Percentiles rank a stretch among this genome's conserved stretches.
Conservation (phyloP, 208 protist genomes). For the Angomonas deanei region DNA sequence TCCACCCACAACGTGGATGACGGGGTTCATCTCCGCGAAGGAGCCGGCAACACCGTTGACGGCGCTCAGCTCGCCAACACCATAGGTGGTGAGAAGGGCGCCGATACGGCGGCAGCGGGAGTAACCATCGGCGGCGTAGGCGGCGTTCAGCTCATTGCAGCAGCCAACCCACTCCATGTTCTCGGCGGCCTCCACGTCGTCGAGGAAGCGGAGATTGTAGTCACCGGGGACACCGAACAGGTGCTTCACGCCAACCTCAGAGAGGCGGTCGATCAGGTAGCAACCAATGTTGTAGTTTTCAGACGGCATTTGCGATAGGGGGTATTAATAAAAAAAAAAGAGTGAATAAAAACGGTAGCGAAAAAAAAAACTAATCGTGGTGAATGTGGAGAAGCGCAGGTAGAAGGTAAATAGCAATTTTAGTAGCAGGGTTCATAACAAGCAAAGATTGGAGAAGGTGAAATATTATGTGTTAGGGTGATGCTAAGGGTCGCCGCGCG, state of each 20-base stretch:
- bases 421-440: no score
- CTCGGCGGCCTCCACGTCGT: constrained; percentile 22
- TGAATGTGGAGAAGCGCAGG: no score
- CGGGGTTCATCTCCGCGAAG: constrained; percentile 19
- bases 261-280: constrained; percentile 32
- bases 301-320: constrained; percentile 13
- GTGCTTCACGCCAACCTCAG: constrained; percentile 19
- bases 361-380: no score
- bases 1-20: constrained; percentile 28
- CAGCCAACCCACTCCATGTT: constrained; percentile 31
- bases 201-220: constrained; percentile 42
- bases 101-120: constrained; percentile 31
- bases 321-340: neutral
- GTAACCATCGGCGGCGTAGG: constrained; percentile 39
- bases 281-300: constrained; percentile 30
- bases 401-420: no score
- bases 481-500: no score
- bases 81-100: constrained; percentile 40
- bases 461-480: no score
- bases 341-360: no score
- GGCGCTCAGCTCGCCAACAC: constrained; percentile 36
- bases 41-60: constrained; percentile 29
- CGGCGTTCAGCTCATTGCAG: constrained; percentile 40
- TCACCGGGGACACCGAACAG: constrained; percentile 43
- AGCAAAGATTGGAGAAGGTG: no score